Conservation (phyloP, 495 filamentous ascomycete genomes). For the Antarctomyces pellizariae region DNA sequence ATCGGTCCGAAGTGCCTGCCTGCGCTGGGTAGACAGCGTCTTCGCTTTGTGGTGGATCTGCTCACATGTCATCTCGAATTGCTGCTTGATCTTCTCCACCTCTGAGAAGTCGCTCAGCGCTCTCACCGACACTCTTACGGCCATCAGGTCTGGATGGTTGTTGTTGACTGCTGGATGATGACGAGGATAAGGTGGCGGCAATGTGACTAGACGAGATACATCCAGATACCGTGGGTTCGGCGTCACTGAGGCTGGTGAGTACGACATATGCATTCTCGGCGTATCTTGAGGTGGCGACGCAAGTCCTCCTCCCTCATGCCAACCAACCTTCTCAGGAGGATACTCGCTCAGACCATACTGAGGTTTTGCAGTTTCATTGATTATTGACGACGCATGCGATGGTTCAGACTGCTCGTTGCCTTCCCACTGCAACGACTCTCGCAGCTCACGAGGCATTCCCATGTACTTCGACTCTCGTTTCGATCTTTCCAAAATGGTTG, state of each 20-base stretch:
- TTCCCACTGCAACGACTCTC: slow-evolving; percentile 39
- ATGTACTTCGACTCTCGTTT: slow-evolving; percentile 90
- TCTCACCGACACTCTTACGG: slow-evolving; percentile 52
- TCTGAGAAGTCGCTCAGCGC: slow-evolving; percentile 52
- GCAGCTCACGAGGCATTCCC: slow-evolving; percentile 53
- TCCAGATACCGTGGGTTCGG: slow-evolving; percentile 37
- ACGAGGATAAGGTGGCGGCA: slow-evolving; percentile 80
- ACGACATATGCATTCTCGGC: slow-evolving; percentile 7
- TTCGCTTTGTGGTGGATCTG: slow-evolving; percentile 21
- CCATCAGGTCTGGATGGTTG: slow-evolving; percentile 66
- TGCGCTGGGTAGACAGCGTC: slow-evolving; percentile 19
- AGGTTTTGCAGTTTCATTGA: slow-evolving; percentile 11
- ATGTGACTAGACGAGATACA: slow-evolving; percentile 73
- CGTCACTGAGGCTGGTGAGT: slow-evolving; percentile 12
- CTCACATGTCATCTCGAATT: slow-evolving; percentile 23
- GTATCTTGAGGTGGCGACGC: slow-evolving; percentile 15
- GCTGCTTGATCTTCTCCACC: slow-evolving; percentile 39
- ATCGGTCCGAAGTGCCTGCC: slow-evolving; percentile 25
- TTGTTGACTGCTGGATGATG: slow-evolving; percentile 93
- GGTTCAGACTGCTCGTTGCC: slow-evolving; percentile 4
- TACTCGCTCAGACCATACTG: slow-evolving; percentile 50
- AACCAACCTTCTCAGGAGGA: slow-evolving; percentile 64
- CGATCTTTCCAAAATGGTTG: slow-evolving; percentile 36
- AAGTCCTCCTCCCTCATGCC: slow-evolving; percentile 32
- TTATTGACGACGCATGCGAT: slow-evolving; percentile 5